phyloP scores from a whole-genome alignment of 805 yeast species.

The Cyberlindnera galapagoensis region DNA sequence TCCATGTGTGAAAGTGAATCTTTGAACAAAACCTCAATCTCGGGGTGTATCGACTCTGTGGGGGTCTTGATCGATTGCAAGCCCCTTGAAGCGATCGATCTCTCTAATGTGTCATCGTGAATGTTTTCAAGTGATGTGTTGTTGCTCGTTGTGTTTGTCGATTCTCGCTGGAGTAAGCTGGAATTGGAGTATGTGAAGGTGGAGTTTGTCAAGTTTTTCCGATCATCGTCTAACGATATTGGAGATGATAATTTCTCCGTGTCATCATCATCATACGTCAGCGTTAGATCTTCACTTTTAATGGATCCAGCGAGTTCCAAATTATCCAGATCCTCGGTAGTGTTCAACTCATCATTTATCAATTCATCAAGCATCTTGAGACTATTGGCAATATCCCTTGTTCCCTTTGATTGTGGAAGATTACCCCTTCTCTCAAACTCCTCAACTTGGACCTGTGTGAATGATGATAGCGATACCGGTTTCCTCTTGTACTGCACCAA shows the following conservation, averaged over 20 bases:
- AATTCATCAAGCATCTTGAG: constrained; percentile 30
- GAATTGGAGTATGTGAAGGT: constrained; percentile 21
- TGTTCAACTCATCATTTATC: constrained; percentile 21
- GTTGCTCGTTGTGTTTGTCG: constrained; percentile 13
- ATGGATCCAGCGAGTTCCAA: too few species aligned
- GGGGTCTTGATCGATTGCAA: too few species aligned
- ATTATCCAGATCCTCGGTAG: too few species aligned
- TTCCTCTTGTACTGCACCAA: constrained; percentile 10
- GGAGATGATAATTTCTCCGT: constrained; percentile 18
- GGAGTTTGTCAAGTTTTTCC: constrained; percentile 18
- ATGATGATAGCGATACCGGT: constrained; percentile 9
- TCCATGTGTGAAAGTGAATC: constrained; percentile 49
- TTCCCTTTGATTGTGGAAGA: constrained; percentile 35
- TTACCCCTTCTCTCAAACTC: constrained; percentile 19
- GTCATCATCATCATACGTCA: constrained; percentile 11
- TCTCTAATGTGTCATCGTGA: not conserved
- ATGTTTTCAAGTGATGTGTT: constrained; percentile 1
- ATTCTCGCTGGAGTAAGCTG: constrained; percentile 12
- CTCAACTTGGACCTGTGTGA: constrained; percentile 8
- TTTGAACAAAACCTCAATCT: constrained; percentile 47
- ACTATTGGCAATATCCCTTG: constrained; percentile 34
- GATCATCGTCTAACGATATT: constrained; percentile 11
- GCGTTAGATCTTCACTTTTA: constrained; percentile 10
- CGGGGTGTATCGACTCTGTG: constrained; percentile 33
- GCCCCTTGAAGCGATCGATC: too few species aligned